A percentile compares a stretch with the other conserved stretches of the same genome.
These are phyloP conservation scores for Solanum corneliomulleri DNA, from an alignment of 257 asterid species.

Conservation along the genomic window DNA sequence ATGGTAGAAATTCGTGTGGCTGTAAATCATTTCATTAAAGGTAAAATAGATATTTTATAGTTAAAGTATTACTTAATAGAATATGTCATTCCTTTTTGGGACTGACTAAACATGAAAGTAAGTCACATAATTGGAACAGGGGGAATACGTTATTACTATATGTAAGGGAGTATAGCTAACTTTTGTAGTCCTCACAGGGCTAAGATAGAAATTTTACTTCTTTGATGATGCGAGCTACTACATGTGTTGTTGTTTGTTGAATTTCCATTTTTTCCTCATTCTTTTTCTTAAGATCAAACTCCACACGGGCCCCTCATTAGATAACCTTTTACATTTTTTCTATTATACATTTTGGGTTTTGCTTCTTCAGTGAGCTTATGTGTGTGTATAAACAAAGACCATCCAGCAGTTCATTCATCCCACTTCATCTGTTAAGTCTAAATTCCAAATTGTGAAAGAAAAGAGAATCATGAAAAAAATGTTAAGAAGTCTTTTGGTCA, in stretches of 20 bases:
- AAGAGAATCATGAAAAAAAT: neutral
- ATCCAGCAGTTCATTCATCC: neutral
- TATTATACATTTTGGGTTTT: neutral
- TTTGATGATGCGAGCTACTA: neutral
- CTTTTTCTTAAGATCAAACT: neutral
- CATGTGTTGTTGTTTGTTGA: neutral
- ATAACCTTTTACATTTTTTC: neutral
- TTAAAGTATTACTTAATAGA: too few species aligned
- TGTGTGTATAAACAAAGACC: neutral
- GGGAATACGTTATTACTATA: neutral
- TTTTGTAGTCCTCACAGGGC: neutral
- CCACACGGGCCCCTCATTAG: neutral
- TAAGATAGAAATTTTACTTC: neutral
- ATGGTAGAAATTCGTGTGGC: too few species aligned
- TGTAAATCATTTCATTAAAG: too few species aligned
- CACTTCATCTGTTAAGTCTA: neutral
- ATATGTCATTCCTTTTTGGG: too few species aligned
- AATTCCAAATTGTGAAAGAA: neutral
- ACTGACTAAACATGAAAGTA: too few species aligned
- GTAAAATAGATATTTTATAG: too few species aligned
- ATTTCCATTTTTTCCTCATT: neutral
- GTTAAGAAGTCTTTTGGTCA: neutral
- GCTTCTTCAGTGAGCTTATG: neutral
- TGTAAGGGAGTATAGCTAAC: neutral
- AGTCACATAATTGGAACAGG: too few species aligned